Evolutionary conservation across 306 rosid species (phyloP).

Genomic region (Cyclanthera cordifolia): DNA sequence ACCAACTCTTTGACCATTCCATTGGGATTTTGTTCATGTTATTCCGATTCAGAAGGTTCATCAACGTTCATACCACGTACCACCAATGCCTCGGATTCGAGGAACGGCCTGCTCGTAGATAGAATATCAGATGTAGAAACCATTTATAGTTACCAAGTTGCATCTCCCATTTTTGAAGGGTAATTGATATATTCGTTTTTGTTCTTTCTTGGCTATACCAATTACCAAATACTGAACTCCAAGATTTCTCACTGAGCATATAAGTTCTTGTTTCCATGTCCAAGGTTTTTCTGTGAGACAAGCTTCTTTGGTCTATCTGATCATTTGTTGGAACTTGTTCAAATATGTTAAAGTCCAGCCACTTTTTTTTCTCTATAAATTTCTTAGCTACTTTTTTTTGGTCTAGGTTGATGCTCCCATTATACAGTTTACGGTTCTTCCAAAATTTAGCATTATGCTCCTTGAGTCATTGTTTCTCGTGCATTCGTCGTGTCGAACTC

Average conservation of each 20-base stretch:
- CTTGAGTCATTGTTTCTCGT: slow-evolving; percentile 37
- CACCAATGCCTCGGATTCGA: slow-evolving; percentile 18
- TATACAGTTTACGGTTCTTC: slow-evolving; percentile 34
- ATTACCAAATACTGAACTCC: too few relatives aligned
- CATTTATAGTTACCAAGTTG: slow-evolving; percentile 4
- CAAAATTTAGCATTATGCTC: slow-evolving; percentile 37
- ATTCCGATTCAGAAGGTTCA: slow-evolving; percentile 17
- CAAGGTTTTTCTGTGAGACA: too few relatives aligned
- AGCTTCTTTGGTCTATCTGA: too few relatives aligned
- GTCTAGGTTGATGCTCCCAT: slow-evolving; percentile 48
- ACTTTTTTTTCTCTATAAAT: background rate
- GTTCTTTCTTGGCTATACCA: background rate
- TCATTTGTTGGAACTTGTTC: background rate
- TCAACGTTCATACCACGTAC: slow-evolving; percentile 19
- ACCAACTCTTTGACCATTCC: slow-evolving; percentile 18
- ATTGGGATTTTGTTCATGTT: slow-evolving; percentile 20
- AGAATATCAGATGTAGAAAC: slow-evolving; percentile 20
- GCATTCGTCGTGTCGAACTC: slow-evolving; percentile 28
- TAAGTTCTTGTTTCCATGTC: background rate
- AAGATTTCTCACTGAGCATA: background rate
- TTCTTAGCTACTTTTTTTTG: slow-evolving; percentile 17
- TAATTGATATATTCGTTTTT: slow-evolving; percentile 10
- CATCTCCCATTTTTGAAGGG: slow-evolving; percentile 32
- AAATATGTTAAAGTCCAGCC: background rate
- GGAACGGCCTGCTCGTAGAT: slow-evolving; percentile 12